These are phyloP conservation scores for Pelargonium exstipulatum DNA, from an alignment of 441 rosid genomes.

Conservation along the genomic window DNA sequence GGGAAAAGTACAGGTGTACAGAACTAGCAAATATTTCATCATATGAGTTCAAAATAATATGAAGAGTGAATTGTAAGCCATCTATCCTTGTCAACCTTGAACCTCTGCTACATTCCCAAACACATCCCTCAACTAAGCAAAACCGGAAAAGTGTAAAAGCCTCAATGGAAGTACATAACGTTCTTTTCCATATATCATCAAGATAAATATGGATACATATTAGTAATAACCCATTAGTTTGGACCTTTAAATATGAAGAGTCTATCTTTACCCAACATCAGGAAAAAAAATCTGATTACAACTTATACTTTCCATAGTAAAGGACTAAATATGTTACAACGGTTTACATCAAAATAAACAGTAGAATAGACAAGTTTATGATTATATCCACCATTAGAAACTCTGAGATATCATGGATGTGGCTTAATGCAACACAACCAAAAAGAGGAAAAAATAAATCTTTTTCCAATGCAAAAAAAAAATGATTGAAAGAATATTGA, in stretches of 20 bases:
- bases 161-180: background rate
- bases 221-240: background rate
- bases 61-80: background rate
- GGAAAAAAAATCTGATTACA: background rate
- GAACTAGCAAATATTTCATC: background rate
- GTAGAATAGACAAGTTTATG: no score
- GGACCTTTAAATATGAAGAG: background rate
- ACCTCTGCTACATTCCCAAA: background rate
- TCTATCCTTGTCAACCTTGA: background rate
- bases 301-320: no score
- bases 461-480: no score
- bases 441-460: no score
- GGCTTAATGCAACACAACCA: no score
- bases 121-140: no score
- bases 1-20: background rate
- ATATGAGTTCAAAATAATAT: background rate
- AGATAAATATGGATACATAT: background rate
- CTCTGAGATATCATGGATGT: no score
- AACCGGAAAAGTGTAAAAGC: background rate
- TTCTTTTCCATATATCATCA: background rate
- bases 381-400: no score
- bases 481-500: no score
- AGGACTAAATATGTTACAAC: no score
- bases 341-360: no score
- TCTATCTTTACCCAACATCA: background rate